A percentile compares a stretch with the other conserved stretches of the same genome.
Conservation (phyloP, 331 rosid genomes). For the Malus hybrid region DNA sequence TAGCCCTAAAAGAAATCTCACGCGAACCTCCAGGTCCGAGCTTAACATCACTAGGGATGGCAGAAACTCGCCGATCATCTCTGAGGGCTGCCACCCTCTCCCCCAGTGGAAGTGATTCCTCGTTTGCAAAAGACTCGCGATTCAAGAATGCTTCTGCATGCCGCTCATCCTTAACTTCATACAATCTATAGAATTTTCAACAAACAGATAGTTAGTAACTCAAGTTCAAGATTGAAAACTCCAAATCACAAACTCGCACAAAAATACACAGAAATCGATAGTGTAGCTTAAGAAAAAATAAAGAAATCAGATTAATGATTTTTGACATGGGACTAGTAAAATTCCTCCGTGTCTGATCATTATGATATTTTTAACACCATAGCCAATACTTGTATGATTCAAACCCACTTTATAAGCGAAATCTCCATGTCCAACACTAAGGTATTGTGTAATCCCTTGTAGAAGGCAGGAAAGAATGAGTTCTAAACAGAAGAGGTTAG, state of each 20-base stretch:
- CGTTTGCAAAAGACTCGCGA: conserved; percentile 61
- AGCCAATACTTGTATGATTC: neutral
- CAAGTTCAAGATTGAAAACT: neutral
- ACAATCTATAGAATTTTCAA: conserved; percentile 38
- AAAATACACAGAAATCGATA: neutral
- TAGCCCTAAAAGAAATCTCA: conserved; percentile 65
- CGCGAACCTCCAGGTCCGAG: conserved; percentile 88
- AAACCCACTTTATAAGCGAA: neutral
- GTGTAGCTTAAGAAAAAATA: neutral
- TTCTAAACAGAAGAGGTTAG: neutral
- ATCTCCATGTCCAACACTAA: neutral
- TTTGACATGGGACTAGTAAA: neutral
- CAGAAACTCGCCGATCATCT: conserved; percentile 27
- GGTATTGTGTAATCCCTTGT: neutral
- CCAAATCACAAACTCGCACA: neutral
- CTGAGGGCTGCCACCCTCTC: conserved; percentile 70
- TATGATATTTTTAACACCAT: neutral
- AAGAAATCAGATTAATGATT: neutral
- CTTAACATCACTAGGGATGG: conserved; percentile 45
- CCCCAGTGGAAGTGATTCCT: conserved; percentile 71
- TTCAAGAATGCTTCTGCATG: conserved; percentile 92
- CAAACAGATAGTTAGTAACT: neutral
- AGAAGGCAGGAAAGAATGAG: too few relatives aligned
- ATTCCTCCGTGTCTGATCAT: neutral
- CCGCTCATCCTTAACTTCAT: conserved; percentile 76